phyloP scores from a whole-genome alignment of 805 yeast species.

The Starmerella bacillaris region DNA sequence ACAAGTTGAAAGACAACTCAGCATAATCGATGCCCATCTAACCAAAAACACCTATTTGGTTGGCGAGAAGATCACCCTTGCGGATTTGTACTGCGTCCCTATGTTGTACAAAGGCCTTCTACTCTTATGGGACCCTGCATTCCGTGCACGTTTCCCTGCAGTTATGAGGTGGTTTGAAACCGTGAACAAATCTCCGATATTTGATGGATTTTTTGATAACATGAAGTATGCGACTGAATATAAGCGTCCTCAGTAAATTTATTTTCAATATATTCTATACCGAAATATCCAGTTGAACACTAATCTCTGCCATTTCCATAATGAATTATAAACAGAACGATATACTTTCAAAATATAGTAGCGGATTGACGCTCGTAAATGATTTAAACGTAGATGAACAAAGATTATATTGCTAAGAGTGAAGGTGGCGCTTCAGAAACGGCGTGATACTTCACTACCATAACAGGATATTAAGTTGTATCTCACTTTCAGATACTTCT shows the following conservation, averaged over 20 bases:
- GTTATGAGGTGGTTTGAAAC: slow-evolving; percentile 58
- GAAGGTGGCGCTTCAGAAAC: too few relatives aligned
- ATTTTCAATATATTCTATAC: too few relatives aligned
- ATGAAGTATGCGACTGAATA: slow-evolving; percentile 48
- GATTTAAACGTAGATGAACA: too few relatives aligned
- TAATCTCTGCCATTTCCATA: too few relatives aligned
- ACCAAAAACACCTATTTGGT: slow-evolving; percentile 47
- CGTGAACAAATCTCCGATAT: slow-evolving; percentile 28
- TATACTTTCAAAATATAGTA: too few relatives aligned
- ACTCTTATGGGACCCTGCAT: slow-evolving; percentile 42
- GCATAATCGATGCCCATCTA: slow-evolving; percentile 29
- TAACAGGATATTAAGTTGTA: too few relatives aligned
- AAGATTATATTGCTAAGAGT: too few relatives aligned
- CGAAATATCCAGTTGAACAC: too few relatives aligned
- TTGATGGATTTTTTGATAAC: slow-evolving; percentile 33
- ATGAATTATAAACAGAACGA: too few relatives aligned
- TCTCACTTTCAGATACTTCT: too few relatives aligned
- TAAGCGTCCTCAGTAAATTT: slow-evolving; percentile 8
- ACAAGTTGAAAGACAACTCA: slow-evolving; percentile 19
- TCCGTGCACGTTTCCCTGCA: slow-evolving; percentile 47
- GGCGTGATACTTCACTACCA: too few relatives aligned
- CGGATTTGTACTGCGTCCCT: slow-evolving; percentile 44
- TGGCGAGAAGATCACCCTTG: slow-evolving; percentile 47
- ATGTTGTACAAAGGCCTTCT: slow-evolving; percentile 37
- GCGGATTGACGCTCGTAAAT: too few relatives aligned